Conservation (phyloP, 192 early-diverging fungal species). For the Anaeromyces robustus region DNA sequence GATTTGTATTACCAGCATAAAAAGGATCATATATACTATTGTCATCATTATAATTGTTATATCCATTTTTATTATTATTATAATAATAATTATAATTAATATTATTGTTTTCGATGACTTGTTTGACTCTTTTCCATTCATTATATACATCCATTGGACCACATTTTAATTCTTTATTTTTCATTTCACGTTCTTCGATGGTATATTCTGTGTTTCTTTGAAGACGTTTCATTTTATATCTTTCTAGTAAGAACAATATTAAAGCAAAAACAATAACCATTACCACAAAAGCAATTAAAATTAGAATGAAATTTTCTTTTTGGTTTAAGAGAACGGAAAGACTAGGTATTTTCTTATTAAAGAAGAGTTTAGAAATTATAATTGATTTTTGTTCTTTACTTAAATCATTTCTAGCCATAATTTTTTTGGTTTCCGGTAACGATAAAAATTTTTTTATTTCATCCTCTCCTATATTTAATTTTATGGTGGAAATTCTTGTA, state of each 20-base stretch:
- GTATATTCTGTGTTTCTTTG: background rate
- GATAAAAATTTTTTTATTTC: background rate
- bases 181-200: background rate
- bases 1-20: no score
- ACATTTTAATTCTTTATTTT: background rate
- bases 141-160: background rate
- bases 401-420: background rate
- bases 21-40: no score
- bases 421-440: background rate
- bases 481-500: background rate
- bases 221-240: background rate
- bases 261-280: background rate
- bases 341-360: background rate
- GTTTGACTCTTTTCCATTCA: background rate
- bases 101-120: background rate
- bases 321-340: background rate
- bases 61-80: no score
- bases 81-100: background rate
- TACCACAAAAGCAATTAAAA: background rate
- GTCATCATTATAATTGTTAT: no score
- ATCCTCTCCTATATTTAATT: background rate
- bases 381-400: background rate
- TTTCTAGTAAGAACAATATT: background rate
- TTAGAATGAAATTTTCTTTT: background rate
- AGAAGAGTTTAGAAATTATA: background rate